Conservation (phyloP, 2,329 filamentous ascomycete species). For the Alternaria sp. region DNA sequence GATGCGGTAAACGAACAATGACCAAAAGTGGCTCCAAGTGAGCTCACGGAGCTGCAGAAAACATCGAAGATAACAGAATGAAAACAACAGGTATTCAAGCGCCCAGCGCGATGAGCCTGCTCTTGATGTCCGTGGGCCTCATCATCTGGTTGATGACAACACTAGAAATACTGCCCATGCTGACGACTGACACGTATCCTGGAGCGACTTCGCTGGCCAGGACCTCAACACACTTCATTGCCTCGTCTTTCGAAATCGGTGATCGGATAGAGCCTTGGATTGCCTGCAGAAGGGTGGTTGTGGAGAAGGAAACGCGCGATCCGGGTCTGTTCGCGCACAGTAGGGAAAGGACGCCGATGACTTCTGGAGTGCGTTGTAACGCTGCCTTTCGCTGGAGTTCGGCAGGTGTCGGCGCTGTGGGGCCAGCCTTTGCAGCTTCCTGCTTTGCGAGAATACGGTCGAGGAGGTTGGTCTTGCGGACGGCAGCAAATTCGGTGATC, state of each 20-base stretch:
- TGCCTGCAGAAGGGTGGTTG: conserved; percentile 50
- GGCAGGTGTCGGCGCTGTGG: conserved; percentile 49
- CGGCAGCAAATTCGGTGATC: conserved; percentile 46
- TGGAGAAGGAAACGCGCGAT: conserved; percentile 53
- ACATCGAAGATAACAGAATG: background rate
- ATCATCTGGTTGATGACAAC: conserved; percentile 51
- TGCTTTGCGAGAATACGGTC: conserved; percentile 61
- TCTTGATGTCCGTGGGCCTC: conserved; percentile 43
- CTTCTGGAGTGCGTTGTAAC: conserved; percentile 55
- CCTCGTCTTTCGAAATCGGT: conserved; percentile 55
- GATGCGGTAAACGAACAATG: background rate
- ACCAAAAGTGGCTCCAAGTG: background rate
- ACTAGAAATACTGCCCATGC: conserved; percentile 50
- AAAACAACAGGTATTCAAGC: conserved; percentile 5
- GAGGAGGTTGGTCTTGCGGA: conserved; percentile 55
- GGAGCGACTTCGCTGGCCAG: conserved; percentile 53
- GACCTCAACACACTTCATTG: conserved; percentile 51
- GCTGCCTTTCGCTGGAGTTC: conserved; percentile 55
- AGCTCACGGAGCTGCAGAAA: background rate
- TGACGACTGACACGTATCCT: conserved; percentile 50
- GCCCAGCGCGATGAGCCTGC: conserved; percentile 39
- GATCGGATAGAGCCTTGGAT: conserved; percentile 55
- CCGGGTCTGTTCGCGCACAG: conserved; percentile 47
- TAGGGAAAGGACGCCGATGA: conserved; percentile 52
- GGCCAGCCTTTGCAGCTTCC: conserved; percentile 45